Percentiles rank a stretch among this genome's conserved stretches.
Evolutionary conservation across 768 basidiomycete species (phyloP).

Genomic region (Russula vinacea): DNA sequence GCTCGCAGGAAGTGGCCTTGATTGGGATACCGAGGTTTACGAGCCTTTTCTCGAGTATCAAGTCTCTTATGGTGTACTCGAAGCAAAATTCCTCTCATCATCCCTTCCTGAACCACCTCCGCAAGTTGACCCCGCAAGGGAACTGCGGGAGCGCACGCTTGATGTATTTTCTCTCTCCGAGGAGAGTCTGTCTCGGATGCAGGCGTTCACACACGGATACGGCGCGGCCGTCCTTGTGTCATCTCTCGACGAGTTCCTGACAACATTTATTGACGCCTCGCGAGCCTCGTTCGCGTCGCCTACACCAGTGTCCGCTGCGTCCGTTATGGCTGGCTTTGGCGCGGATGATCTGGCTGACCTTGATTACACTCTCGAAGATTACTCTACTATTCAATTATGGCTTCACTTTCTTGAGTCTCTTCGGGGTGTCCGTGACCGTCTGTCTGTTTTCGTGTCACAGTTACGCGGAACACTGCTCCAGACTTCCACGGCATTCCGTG

Average conservation of each 20-base stretch:
- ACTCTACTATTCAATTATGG: conserved; percentile 79
- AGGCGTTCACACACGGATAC: conserved; percentile 86
- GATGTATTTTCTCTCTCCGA: conserved; percentile 77
- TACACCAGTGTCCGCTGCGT: conserved; percentile 33
- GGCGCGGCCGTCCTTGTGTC: conserved; percentile 70
- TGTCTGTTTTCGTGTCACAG: conserved; percentile 66
- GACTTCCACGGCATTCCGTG: conserved; percentile 56
- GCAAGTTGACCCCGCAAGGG: conserved; percentile 52
- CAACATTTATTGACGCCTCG: conserved; percentile 65
- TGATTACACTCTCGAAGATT: conserved; percentile 85
- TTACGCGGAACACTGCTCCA: conserved; percentile 58
- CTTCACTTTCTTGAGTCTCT: conserved; percentile 83
- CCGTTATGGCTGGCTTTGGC: conserved; percentile 34
- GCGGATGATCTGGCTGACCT: conserved; percentile 68
- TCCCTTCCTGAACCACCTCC: conserved; percentile 45
- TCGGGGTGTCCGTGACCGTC: conserved; percentile 64
- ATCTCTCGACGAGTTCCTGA: conserved; percentile 68
- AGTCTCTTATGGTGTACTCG: conserved; percentile 75
- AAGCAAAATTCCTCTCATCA: conserved; percentile 65
- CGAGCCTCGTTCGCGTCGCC: conserved; percentile 34
- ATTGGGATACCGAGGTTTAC: conserved; percentile 91
- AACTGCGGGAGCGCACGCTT: conserved; percentile 69
- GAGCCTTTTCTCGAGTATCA: conserved; percentile 94
- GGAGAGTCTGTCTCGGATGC: conserved; percentile 71
- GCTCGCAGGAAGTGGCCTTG: conserved; percentile 33